Evolutionary conservation across 2,329 filamentous ascomycete species (phyloP).

Genomic region (Chalaropsis thielavioides): DNA sequence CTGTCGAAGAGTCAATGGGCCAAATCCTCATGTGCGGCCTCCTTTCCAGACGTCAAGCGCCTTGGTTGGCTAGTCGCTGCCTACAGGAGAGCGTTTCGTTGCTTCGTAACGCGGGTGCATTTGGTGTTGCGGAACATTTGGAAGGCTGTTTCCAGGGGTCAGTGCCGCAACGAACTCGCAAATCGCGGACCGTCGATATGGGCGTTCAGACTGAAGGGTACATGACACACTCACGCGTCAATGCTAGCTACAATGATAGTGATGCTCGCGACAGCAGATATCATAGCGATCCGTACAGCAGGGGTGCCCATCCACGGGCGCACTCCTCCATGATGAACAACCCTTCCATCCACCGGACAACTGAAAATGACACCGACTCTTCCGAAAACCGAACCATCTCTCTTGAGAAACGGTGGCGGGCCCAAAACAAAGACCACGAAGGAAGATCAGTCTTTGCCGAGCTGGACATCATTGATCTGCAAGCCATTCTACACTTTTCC

Average conservation of each 20-base stretch:
- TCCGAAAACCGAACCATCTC: neutral
- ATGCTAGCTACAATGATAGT: conserved; percentile 4
- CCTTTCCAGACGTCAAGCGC: conserved; percentile 49
- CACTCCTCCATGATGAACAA: conserved; percentile 7
- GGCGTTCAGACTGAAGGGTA: conserved; percentile 57
- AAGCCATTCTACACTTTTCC: conserved; percentile 63
- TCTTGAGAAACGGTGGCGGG: conserved; percentile 7
- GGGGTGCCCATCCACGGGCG: conserved; percentile 4
- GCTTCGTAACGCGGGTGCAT: conserved; percentile 54
- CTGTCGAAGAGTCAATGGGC: conserved; percentile 57
- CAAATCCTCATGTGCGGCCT: conserved; percentile 62
- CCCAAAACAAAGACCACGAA: conserved; percentile 26
- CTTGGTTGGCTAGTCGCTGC: conserved; percentile 53
- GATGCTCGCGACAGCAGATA: neutral
- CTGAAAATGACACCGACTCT: neutral
- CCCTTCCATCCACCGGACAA: neutral
- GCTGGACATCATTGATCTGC: conserved; percentile 70
- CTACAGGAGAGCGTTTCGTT: conserved; percentile 52
- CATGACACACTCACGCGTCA: conserved; percentile 6
- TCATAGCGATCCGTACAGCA: neutral
- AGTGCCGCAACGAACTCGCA: conserved; percentile 46
- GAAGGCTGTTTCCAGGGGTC: conserved; percentile 36
- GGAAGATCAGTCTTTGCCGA: conserved; percentile 51
- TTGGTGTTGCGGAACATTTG: conserved; percentile 53
- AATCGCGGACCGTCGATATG: conserved; percentile 44